Base-by-base conservation (phyloP, 2,329 filamentous ascomycete genomes). In the Colletotrichum liaoningense region DNA sequence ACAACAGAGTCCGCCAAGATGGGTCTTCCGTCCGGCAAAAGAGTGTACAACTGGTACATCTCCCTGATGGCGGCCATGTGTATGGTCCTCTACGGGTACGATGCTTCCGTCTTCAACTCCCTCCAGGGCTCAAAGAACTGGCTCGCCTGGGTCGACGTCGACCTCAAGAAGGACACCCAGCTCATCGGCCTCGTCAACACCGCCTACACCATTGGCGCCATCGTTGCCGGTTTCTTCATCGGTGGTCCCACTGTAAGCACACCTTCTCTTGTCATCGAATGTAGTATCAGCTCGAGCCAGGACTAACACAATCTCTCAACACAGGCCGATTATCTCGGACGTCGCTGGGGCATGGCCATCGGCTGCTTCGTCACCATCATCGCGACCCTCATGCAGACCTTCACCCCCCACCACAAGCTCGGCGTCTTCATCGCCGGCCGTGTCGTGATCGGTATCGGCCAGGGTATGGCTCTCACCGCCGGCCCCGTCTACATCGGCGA, bases 21-120 rank as follows among this genome's bases (percentile, higher is more conserved):
- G 71, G 71, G 62, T 49, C 42, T 49, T 55, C 56, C 55, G 49
- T 58, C 71, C 56, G 35, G 71, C n/a, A 74, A 74, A 57, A 62
- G 71, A 30, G 56, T 72, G 67, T 74, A 74, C 62, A 74, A 74
- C 58, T 74, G 71, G 71, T 74, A 74, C 84, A 90, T 93, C 76
- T 92, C 91, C 73, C 85, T 93, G 63, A 90, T 93, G 76, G 92
- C 92, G 69, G 92, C 92, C 78, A 90, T 91, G 80, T 93, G 91
- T 81, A 94, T 94, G 92, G 91, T 93, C 26, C 86, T 94, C 57
- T 94, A 93, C 79, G 92, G 92, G 70, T 94, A 94, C 79, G 92
- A 94, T 86, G 91, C 92, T 1, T 93, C 91, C 49, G 92, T 93
- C 59, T 94, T 91, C 86, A 94, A 94, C 80, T 91, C 92, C 5